Conservation (phyloP, 306 rosid species). For the Morella rubra region DNA sequence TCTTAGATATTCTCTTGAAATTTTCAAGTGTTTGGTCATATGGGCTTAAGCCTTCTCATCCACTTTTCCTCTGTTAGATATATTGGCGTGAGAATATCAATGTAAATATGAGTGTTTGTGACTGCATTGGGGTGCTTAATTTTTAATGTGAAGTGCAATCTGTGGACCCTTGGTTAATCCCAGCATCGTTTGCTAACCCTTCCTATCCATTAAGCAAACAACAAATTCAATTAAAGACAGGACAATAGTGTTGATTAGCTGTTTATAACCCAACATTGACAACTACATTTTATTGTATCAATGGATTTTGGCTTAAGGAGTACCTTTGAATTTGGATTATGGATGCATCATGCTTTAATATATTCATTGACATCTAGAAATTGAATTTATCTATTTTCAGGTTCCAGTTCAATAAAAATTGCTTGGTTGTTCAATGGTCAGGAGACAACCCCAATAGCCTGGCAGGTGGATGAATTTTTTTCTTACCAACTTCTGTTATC, state of each 20-base stretch:
- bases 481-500: conserved; percentile 9
- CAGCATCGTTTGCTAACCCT: conserved; percentile 5
- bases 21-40: background rate
- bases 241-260: background rate
- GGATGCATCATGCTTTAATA: background rate
- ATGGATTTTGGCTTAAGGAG: background rate
- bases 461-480: conserved; percentile 63
- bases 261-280: conserved; percentile 10
- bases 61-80: background rate
- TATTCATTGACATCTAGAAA: conserved; percentile 6
- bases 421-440: conserved; percentile 87
- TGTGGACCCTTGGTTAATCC: conserved; percentile 1
- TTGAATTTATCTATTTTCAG: conserved; percentile 33
- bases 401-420: conserved; percentile 64
- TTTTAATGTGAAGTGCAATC: background rate
- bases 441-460: conserved; percentile 98
- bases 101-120: background rate
- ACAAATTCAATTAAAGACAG: conserved; percentile 4
- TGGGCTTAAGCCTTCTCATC: background rate
- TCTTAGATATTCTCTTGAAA: background rate
- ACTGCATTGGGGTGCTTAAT: background rate
- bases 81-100: background rate
- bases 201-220: conserved; percentile 6
- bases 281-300: conserved; percentile 5
- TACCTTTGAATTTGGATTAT: background rate